Base-by-base conservation (phyloP, 371 early-diverging fungal genomes). In the Entomophthora muscae region DNA sequence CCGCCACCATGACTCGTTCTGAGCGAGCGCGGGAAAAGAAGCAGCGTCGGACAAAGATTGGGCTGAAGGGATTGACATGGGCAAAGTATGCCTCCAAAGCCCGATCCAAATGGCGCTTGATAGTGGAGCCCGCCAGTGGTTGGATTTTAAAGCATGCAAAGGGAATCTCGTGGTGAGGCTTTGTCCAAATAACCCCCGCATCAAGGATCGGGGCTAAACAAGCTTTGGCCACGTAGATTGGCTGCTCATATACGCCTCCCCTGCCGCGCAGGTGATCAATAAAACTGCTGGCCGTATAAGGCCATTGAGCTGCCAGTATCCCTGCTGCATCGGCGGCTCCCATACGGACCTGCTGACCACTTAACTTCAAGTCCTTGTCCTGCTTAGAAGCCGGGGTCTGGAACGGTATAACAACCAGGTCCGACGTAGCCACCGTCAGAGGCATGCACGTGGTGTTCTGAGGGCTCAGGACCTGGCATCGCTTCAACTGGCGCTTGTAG, bases 11-110 rank as follows among this genome's bases (percentile, higher is more conserved):
- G n/a, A 29, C 12, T 3, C 17, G 3, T 21, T 29, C 26, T 2
- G 58, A 57, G 29, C 58, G 13, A 2, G 13, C 1, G 17, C 29
- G 58, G 17, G 23, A 7, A 23, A 12, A 61, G 61, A 61, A 61
- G 10, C 31, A 32, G 27, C 26, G 23, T 61, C 33, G 2, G 24
- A 33, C 23, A 32, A 61, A 61, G 26, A 61, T 24, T 42, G 61
- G 61, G 33, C 21, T 32, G 23, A 61, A 61, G 17, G 61, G 33
- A 31, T 57, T 57, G 58, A 57, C 26, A 31, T 26, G 31, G 10
- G 26, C 21, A 57, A 57, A 57, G 58, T 57, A 57, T 12, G 58
- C 58, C 29, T 57, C 58, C 29, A 57, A 57, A 31, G 29, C 31
- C 2, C 29, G 17, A 28, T 57, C 31, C 31, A 57, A 57, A 7